Evolutionary conservation across 2,329 filamentous ascomycete genomes (phyloP), one percentile per base, ranked within the genome.

Genomic region (Nemania serpens): DNA sequence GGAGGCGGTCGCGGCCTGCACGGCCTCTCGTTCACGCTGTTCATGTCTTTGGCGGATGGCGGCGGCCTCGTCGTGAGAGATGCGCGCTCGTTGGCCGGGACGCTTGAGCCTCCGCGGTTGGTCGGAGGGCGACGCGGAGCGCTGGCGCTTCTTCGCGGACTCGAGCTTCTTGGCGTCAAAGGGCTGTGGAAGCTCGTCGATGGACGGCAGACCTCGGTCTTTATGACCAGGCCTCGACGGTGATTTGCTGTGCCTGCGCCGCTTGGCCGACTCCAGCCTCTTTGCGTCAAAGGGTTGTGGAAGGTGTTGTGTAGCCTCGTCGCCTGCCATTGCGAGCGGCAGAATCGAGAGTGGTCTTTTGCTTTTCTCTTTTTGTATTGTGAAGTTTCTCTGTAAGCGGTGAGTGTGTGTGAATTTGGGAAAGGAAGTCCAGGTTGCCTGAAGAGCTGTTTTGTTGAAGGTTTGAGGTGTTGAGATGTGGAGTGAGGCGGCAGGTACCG

Each of bases 61-160:
- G 68, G 91, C 88, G 34, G 86, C 83, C 69, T 91, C 87, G 33
- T 84, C 77, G 56, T 86, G 85, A 34, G 85, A 85, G 63, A 94
- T 87, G 63, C 90, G 84, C 12, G 87, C 84, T 57, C 86, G 82
- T 61, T 85, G 83, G 4, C 87, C 87, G 1, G 89, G 89, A 5
- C 88, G 84, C 75, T 91, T 91, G 57, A 83, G 82, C 73, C 87
- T 89, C 52, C 88, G 86, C 10, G 86, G 85, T 41, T 65, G 65
- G 7, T 68, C 69, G 29, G 70, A 71, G 9, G 78, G 78, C 1
- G 84, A 85, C 37, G 79, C 76, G 1, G 84, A 86, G 15, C 84
- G 73, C 60, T 81, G 81, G 50, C 84, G 82, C 69, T 85, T 83
- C 73, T 86, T 86, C 25, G 84, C 83, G 1, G 83, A 79, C 65